phyloP scores from a whole-genome alignment of 2,329 filamentous ascomycete genomes.

The Pseudopyricularia cyperi region DNA sequence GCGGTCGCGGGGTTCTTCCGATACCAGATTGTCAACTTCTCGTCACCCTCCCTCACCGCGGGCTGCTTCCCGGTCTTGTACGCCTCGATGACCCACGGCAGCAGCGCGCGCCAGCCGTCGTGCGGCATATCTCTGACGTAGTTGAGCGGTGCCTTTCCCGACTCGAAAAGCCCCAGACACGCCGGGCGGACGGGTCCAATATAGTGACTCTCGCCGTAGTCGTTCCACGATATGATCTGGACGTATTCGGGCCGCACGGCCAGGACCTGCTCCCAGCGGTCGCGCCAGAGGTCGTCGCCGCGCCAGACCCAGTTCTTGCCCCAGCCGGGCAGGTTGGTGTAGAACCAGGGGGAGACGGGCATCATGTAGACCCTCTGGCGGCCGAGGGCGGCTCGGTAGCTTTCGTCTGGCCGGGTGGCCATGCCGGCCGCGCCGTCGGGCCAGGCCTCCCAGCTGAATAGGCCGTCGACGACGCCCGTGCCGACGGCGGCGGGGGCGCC shows the following conservation, averaged over 20 bases:
- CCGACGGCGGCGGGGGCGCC: slow-evolving; percentile 29
- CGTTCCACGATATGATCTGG: slow-evolving; percentile 30
- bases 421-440: background rate
- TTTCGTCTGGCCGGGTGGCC: slow-evolving; percentile 14
- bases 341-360: slow-evolving; percentile 27
- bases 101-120: slow-evolving; percentile 30
- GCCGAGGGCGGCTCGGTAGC: slow-evolving; percentile 20
- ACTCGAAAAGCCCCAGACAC: slow-evolving; percentile 17
- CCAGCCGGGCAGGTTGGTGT: slow-evolving; percentile 29
- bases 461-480: background rate
- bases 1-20: background rate
- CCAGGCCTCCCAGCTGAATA: slow-evolving; percentile 2
- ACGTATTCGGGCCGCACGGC: slow-evolving; percentile 32
- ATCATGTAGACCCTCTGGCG: slow-evolving; percentile 8
- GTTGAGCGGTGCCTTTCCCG: slow-evolving; percentile 18
- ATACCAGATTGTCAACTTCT: background rate
- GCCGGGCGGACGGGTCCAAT: slow-evolving; percentile 11
- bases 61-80: slow-evolving; percentile 12
- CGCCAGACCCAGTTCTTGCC: slow-evolving; percentile 46
- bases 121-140: slow-evolving; percentile 21
- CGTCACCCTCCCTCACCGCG: slow-evolving; percentile 1
- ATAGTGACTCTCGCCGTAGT: slow-evolving; percentile 44
- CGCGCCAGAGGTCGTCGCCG: slow-evolving; percentile 43
- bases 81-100: slow-evolving; percentile 17
- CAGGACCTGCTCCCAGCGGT: slow-evolving; percentile 39